phyloP scores from a whole-genome alignment of 2,329 filamentous ascomycete species.

The Thielaviopsis populi region DNA sequence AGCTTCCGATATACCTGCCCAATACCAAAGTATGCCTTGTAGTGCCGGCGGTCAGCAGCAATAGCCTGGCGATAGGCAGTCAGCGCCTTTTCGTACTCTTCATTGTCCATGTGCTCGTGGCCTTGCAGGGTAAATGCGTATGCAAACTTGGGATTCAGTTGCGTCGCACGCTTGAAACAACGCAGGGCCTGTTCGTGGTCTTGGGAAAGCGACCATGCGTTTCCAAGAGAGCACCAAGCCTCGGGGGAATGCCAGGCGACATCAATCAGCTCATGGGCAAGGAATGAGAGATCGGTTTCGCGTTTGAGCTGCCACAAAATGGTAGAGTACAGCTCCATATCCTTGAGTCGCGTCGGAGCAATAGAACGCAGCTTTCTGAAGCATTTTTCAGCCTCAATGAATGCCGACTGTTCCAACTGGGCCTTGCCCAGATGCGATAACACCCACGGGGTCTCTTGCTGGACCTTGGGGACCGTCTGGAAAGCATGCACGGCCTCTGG shows the following conservation, averaged over 20 bases:
- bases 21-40: conserved; percentile 96
- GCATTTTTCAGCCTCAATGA: conserved; percentile 71
- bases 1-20: conserved; percentile 74
- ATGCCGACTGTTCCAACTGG: conserved; percentile 78
- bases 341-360: conserved; percentile 68
- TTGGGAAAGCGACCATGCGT: conserved; percentile 80
- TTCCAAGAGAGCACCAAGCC: conserved; percentile 90
- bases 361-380: conserved; percentile 67
- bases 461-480: conserved; percentile 51
- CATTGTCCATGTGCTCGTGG: conserved; percentile 88
- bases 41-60: conserved; percentile 73
- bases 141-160: conserved; percentile 77
- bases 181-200: conserved; percentile 90
- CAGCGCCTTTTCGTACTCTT: conserved; percentile 92
- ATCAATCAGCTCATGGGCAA: conserved; percentile 82
- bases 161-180: conserved; percentile 88
- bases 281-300: conserved; percentile 78
- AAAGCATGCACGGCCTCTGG: conserved; percentile 62
- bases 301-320: conserved; percentile 97
- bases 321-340: conserved; percentile 97
- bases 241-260: conserved; percentile 78
- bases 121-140: conserved; percentile 94
- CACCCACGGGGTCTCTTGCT: conserved; percentile 88
- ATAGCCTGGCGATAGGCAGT: conserved; percentile 77
- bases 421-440: conserved; percentile 80